Evolutionary conservation across 768 basidiomycete genomes (phyloP), one percentile per base, ranked within the genome.

Genomic region (Dictyophora rubrovolvata): DNA sequence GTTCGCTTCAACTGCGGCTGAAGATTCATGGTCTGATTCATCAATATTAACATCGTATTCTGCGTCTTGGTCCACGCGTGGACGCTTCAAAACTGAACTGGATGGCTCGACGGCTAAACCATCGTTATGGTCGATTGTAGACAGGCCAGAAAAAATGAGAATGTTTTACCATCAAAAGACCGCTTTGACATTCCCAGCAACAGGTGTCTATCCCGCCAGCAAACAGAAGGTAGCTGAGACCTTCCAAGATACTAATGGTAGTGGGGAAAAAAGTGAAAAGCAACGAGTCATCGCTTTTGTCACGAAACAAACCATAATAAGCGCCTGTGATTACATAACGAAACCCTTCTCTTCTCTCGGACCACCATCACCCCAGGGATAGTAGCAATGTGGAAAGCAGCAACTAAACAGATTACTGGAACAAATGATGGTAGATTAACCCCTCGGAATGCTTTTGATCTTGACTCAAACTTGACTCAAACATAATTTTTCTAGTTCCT

Each of bases 401-500:
- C 90, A 63, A 90, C 90, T 59, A 84, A 84, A 65, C 86, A 91
- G 73, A 87, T 93, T 28, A 89, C 89, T 42, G 93, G 93, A 59
- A 94, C 93, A 20, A 96, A 96, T 65, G 93, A 95, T 49, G 87
- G 92, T 89, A 42, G 66, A 82, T 73, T 34, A 34, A 16, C 2
- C 21, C 28, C 28, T 28, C 2, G 7, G 11, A n/a, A 42, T 42
- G 12, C 4, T 4, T 14, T 18, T 36, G 47, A 54, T 17, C 36
- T 48, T 42, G 48, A 62, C 47, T 60, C 61, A 53, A 47, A n/a
- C 34, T 48, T 61, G 67, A 61, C 60, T 66, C 11, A 55, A 53
- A 56, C 49, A 34, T 57, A 55, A 50, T 64, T 63, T 63, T 71
- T 62, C 33, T 63, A 85, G 86, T 83, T 65, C 93, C 93, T 1